These are phyloP conservation scores for Mikania micrantha DNA, from an alignment of 129 eudicot species.

Conservation along the genomic window DNA sequence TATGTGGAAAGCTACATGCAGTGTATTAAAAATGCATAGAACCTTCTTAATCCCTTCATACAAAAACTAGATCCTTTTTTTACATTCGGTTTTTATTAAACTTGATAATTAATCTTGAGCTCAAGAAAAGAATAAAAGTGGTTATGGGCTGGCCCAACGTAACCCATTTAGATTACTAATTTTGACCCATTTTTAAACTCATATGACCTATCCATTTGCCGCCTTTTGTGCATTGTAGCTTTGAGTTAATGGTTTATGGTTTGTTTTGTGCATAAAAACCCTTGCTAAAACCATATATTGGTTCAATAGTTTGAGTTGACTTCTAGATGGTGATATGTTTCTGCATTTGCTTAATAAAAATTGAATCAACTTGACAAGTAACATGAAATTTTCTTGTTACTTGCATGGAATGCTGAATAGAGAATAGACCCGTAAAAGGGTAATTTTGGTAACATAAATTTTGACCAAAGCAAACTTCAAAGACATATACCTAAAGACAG, in stretches of 20 bases:
- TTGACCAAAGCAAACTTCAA: constrained; percentile 12
- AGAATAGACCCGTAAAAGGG: not conserved
- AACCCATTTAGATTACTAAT: not conserved
- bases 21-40: no score
- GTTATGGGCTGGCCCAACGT: not conserved
- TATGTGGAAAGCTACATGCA: no score
- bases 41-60: not conserved
- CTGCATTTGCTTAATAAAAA: not conserved
- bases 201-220: no score
- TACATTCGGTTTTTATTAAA: no score
- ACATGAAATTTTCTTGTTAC: not conserved
- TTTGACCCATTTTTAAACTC: not conserved
- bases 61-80: not conserved
- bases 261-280: no score
- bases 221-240: no score
- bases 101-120: not conserved
- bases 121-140: not conserved
- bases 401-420: not conserved
- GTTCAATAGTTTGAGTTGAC: not conserved
- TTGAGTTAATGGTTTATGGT: no score
- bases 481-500: constrained; percentile 17
- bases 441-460: not conserved
- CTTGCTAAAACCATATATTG: no score
- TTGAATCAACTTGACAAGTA: not conserved
- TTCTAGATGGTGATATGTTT: not conserved